Conservation (phyloP, 495 filamentous ascomycete species). For the Penicillium parvum region DNA sequence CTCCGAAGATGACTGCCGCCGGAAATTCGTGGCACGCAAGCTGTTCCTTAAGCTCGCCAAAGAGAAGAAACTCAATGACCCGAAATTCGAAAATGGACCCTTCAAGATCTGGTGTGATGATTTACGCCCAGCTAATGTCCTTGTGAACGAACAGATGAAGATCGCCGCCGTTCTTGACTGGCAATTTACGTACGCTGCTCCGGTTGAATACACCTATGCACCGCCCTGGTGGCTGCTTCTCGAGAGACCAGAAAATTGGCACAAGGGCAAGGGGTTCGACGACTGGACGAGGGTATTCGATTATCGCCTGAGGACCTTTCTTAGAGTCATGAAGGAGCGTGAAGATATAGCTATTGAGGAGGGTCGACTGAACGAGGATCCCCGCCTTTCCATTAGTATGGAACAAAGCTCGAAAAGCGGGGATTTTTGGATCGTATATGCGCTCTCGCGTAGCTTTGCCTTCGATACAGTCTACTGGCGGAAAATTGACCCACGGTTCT, state of each 20-base stretch:
- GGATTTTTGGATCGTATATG: slow-evolving; percentile 20
- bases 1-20: slow-evolving; percentile 9
- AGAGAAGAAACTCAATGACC: not conserved
- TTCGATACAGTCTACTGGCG: slow-evolving; percentile 19
- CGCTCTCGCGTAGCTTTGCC: slow-evolving; percentile 11
- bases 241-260: slow-evolving; percentile 29
- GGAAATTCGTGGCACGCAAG: slow-evolving; percentile 5
- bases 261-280: slow-evolving; percentile 19
- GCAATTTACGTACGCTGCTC: slow-evolving; percentile 41
- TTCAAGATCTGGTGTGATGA: slow-evolving; percentile 24
- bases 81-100: slow-evolving; percentile 6
- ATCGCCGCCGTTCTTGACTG: slow-evolving; percentile 28
- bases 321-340: slow-evolving; percentile 8
- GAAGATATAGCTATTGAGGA: slow-evolving; percentile 14
- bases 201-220: slow-evolving; percentile 31
- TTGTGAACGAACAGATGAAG: slow-evolving; percentile 9
- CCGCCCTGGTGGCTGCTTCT: slow-evolving; percentile 44
- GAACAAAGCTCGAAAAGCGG: slow-evolving; percentile 18
- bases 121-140: slow-evolving; percentile 19
- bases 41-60: slow-evolving; percentile 11
- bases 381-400: slow-evolving; percentile 18
- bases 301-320: slow-evolving; percentile 10
- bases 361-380: slow-evolving; percentile 2
- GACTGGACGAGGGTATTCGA: slow-evolving; percentile 10
- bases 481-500: slow-evolving; percentile 18